These are phyloP conservation scores for Cryphonectria parasitica DNA, from an alignment of 2,329 filamentous ascomycete genomes.

Conservation along the genomic window DNA sequence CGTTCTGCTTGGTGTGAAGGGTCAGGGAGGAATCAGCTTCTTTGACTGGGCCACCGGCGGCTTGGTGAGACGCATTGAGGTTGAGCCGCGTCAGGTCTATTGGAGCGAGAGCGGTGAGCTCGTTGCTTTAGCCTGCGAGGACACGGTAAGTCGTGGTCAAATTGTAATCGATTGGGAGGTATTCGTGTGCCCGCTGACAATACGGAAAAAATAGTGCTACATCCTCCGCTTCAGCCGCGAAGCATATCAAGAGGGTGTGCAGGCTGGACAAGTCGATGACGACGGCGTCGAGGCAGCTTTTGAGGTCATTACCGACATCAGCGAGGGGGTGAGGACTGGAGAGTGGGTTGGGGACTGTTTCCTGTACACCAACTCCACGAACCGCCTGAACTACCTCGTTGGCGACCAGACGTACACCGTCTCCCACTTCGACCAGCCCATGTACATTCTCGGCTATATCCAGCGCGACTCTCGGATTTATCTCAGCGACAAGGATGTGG, in stretches of 20 bases:
- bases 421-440: constrained; percentile 92
- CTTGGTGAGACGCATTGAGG: constrained; percentile 89
- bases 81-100: constrained; percentile 77
- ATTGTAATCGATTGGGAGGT: not conserved
- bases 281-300: constrained; percentile 96
- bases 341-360: constrained; percentile 99
- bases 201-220: constrained; percentile 52
- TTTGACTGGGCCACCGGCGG: constrained; percentile 94
- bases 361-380: constrained; percentile 96
- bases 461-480: constrained; percentile 95
- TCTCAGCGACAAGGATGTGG: constrained; percentile 93
- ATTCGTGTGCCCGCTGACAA: not conserved
- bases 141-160: constrained; percentile 62
- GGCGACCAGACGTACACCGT: constrained; percentile 98
- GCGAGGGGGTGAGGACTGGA: constrained; percentile 89
- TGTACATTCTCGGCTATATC: constrained; percentile 95
- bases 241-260: constrained; percentile 80
- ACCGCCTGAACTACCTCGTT: constrained; percentile 96
- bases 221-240: constrained; percentile 91
- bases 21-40: constrained; percentile 91
- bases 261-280: constrained; percentile 79
- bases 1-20: constrained; percentile 89
- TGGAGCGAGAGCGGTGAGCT: constrained; percentile 98
- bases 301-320: constrained; percentile 94
- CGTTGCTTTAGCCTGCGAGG: constrained; percentile 89